Percentiles rank a stretch among this genome's conserved stretches.
These are phyloP conservation scores for Stagonosporopsis vannaccii DNA, from an alignment of 2,329 filamentous ascomycete genomes.

Conservation along the genomic window DNA sequence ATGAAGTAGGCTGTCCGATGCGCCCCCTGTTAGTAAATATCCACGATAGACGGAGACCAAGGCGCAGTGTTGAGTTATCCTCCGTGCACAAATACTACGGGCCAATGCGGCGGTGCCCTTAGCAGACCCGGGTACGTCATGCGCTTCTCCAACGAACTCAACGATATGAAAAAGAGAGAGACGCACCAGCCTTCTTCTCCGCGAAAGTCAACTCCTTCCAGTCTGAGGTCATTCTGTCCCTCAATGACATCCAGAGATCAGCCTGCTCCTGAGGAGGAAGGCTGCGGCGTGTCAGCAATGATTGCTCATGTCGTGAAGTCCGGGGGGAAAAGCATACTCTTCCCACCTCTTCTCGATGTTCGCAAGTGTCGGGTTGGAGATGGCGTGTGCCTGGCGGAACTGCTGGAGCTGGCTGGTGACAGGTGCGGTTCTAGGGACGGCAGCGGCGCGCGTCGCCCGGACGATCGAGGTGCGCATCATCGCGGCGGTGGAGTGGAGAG, in stretches of 20 bases:
- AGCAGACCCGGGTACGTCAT: slow-evolving; percentile 42
- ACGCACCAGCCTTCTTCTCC: slow-evolving; percentile 99
- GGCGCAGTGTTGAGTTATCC: slow-evolving; percentile 15
- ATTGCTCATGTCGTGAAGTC: background rate
- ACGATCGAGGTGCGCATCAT: slow-evolving; percentile 52
- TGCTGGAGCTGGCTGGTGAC: slow-evolving; percentile 57
- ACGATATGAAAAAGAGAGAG: slow-evolving; percentile 21
- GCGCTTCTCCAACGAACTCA: slow-evolving; percentile 25
- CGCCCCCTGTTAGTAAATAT: slow-evolving; percentile 30
- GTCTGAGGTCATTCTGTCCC: slow-evolving; percentile 98
- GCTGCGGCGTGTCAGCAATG: slow-evolving; percentile 7
- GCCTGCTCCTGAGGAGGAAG: slow-evolving; percentile 96
- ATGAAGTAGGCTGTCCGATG: slow-evolving; percentile 92
- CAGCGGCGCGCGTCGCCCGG: slow-evolving; percentile 48
- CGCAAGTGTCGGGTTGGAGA: slow-evolving; percentile 96
- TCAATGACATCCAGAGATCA: slow-evolving; percentile 97
- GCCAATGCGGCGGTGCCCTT: slow-evolving; percentile 28
- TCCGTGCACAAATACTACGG: slow-evolving; percentile 24
- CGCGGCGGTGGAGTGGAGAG: slow-evolving; percentile 49
- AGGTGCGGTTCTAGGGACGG: slow-evolving; percentile 43
- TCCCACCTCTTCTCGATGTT: slow-evolving; percentile 99
- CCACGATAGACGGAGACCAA: slow-evolving; percentile 18
- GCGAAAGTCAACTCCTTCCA: slow-evolving; percentile 94
- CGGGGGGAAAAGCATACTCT: slow-evolving; percentile 61
- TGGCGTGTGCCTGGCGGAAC: slow-evolving; percentile 79